Evolutionary conservation across 495 filamentous ascomycete genomes (phyloP).

Genomic region (Neurospora sp.): DNA sequence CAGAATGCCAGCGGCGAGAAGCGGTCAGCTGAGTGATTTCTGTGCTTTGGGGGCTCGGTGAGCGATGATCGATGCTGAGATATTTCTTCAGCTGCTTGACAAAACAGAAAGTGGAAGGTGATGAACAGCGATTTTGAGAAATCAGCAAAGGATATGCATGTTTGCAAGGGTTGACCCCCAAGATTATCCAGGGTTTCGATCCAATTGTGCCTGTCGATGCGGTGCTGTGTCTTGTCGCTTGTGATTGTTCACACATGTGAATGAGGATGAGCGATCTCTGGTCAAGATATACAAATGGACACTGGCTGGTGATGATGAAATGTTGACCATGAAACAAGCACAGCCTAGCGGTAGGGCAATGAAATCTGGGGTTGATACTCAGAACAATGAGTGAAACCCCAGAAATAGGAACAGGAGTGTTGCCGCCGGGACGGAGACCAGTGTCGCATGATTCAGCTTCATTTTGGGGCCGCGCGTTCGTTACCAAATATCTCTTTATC

Average conservation of each 20-base stretch:
- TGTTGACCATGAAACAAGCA: background rate
- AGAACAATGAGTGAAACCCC: background rate
- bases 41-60: background rate
- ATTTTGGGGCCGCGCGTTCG: background rate
- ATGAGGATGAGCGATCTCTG: background rate
- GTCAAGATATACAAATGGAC: background rate
- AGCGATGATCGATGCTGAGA: background rate
- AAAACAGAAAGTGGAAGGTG: background rate
- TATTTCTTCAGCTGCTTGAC: background rate
- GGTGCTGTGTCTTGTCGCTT: background rate
- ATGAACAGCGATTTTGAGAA: background rate
- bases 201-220: background rate
- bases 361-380: background rate
- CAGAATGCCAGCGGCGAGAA: background rate
- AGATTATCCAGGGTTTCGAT: background rate
- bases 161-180: background rate
- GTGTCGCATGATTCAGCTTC: background rate
- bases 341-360: background rate
- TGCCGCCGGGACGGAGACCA: background rate
- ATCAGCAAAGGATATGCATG: background rate
- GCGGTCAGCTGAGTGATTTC: background rate
- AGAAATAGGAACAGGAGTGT: background rate
- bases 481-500: background rate
- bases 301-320: background rate
- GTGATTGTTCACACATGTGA: background rate